Base-by-base conservation (phyloP, 2,329 filamentous ascomycete genomes). In the Penicillium sp. region DNA sequence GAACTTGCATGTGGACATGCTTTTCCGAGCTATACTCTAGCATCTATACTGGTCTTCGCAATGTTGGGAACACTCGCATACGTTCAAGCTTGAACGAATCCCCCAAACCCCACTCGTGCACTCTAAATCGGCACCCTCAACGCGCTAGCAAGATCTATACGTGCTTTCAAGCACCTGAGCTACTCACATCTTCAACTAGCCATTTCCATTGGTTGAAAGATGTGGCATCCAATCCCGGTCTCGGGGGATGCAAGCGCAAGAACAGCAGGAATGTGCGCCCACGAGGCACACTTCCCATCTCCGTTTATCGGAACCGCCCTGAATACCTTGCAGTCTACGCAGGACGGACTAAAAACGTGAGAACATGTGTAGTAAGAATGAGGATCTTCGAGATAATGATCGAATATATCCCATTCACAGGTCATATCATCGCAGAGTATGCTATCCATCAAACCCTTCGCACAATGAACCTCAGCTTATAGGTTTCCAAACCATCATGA, bases 311-410 rank as follows among this genome's bases (percentile, higher is more conserved):
- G 73, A 75, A 65, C 73, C 74, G 69, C 65, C 59, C 55, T 58
- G 51, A 34, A 52, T 39, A 22, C 18, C 39, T 53, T 64, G 47
- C 57, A 74, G 71, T 59, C 60, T 61, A 72, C 62, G 69, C 66
- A 64, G 62, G 65, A 63, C 66, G 68, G 73, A 76, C 73, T 76
- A 76, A 72, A 69, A 70, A 70, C 68, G 67, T 52, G 71, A 71
- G 65, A 63, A 75, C 70, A 75, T 61, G 9, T 10, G 13, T 35
- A 22, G 30, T 12, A 23, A 2, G 4, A 25, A 4, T 20, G 9
- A 11, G 23, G 15, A 13, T 13, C 16, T 17, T 20, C 18, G 20
- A 9, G 17, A n/a, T 28, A 23, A 34, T 8, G 27, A 29, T 34
- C 10, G 6, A 25, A 11, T 25, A 25, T 25, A 7, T 25, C 6